phyloP scores from a whole-genome alignment of 768 basidiomycete genomes.

The Lactifluus subvellereus region DNA sequence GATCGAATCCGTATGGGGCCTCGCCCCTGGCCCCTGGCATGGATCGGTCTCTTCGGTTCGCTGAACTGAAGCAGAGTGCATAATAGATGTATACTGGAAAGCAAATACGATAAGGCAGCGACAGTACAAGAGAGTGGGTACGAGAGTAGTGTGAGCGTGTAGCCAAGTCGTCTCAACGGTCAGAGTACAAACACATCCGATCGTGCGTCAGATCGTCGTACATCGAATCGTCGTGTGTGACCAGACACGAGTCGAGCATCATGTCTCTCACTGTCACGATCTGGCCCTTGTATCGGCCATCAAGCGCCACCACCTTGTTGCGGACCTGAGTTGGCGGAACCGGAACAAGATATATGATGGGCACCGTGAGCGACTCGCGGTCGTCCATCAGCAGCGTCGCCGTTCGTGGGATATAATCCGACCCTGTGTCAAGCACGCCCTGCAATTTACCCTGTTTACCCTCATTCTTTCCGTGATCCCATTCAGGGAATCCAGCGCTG shows the following conservation, averaged over 20 bases:
- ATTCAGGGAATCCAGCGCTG: slow-evolving; percentile 31
- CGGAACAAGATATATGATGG: slow-evolving; percentile 39
- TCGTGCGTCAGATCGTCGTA: slow-evolving; percentile 23
- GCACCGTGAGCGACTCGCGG: slow-evolving; percentile 35
- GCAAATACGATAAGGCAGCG: not conserved
- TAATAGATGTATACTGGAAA: not conserved
- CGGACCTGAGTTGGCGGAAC: slow-evolving; percentile 36
- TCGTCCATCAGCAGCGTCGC: slow-evolving; percentile 32
- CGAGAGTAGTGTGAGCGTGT: not conserved
- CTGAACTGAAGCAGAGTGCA: too few relatives aligned
- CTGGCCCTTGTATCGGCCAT: slow-evolving; percentile 39
- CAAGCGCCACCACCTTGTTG: slow-evolving; percentile 47
- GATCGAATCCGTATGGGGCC: not conserved
- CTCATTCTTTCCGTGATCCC: slow-evolving; percentile 34
- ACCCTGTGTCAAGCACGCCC: slow-evolving; percentile 28
- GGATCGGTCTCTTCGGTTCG: not conserved
- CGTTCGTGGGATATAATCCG: slow-evolving; percentile 29
- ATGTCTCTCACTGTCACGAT: slow-evolving; percentile 21
- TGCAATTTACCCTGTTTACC: slow-evolving; percentile 29
- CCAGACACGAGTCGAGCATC: slow-evolving; percentile 19
- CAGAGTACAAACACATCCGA: slow-evolving; percentile 17
- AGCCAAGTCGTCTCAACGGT: slow-evolving; percentile 2
- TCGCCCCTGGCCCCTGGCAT: not conserved
- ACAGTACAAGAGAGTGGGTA: not conserved
- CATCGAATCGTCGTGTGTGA: slow-evolving; percentile 21